Base-by-base conservation (phyloP, 2,329 filamentous ascomycete species). In the Fusarium chaquense region DNA sequence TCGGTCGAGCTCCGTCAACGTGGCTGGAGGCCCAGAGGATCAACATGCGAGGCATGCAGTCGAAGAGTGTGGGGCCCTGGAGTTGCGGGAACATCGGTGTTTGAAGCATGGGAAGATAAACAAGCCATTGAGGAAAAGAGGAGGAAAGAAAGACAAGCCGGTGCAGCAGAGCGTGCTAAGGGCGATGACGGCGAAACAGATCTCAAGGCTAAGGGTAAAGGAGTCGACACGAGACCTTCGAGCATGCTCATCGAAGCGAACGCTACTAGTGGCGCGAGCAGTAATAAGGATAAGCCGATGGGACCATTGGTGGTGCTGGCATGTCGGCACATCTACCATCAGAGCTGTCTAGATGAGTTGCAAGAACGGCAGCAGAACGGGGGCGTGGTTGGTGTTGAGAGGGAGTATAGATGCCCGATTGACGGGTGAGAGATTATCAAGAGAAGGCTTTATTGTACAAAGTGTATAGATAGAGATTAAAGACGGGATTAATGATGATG, bases 51-150 rank as follows among this genome's bases (percentile, higher is more conserved):
- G 79, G 90, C 90, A 1, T 99, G 97, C 73, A 90, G 90, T 49
- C 87, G 87, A 49, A 86, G 94, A 9, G 87, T 94, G 3, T 99
- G 96, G 95, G 97, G 96, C 0, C 93, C 94, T 0, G 94, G 94
- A 0, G 90, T 93, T 0, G 76, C 79, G 4, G 91, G 92, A 0
- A 86, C 88, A 1, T 86, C 89, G 38, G 86, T 97, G 2, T 97
- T 93, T 83, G 90, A 92, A 52, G 90, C 90, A 1, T 98, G 93
- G 94, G 90, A 96, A 78, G 85, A 86, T 58, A 87, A 83, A 70
- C 84, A 87, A 70, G 80, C 80, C 2, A 72, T 79, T 2, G 86
- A 88, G 55, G 81, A 83, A 16, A 75, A 75, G 70, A 83, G 79
- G 62, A 82, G 83, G 73, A 81, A 78, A 67, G 82, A 83, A 61